Conservation (phyloP, 2,329 filamentous ascomycete species). For the Rutstroemia sp. region DNA sequence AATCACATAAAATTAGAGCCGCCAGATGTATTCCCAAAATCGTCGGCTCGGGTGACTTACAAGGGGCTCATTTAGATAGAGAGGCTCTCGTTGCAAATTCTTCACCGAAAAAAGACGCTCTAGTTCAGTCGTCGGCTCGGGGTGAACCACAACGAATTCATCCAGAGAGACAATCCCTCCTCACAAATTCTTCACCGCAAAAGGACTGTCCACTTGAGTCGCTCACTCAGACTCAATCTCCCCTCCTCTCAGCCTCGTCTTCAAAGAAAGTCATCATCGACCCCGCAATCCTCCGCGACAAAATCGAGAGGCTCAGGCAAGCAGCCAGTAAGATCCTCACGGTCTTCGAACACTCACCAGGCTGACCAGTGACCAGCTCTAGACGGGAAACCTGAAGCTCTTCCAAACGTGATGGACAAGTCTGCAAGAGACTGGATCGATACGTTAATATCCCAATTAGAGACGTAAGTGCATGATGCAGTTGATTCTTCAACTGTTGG, state of each 20-base stretch:
- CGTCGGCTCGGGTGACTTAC: neutral
- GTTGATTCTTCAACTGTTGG: too few relatives aligned
- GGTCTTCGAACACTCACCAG: neutral
- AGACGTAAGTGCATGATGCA: neutral
- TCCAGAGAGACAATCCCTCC: too few relatives aligned
- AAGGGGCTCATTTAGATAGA: too few relatives aligned
- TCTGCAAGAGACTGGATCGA: neutral
- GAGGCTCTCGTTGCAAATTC: too few relatives aligned
- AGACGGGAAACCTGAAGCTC: neutral
- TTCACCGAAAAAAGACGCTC: too few relatives aligned
- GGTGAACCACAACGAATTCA: neutral
- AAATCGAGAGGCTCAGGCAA: neutral
- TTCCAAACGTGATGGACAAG: too few relatives aligned
- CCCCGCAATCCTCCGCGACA: neutral
- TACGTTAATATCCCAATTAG: neutral
- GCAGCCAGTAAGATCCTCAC: neutral
- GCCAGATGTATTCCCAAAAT: too few relatives aligned
- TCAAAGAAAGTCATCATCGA: neutral
- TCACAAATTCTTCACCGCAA: too few relatives aligned
- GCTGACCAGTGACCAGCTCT: neutral
- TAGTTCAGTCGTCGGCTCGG: neutral
- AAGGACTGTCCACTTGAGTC: neutral
- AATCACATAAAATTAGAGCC: too few relatives aligned
- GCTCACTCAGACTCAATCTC: neutral
- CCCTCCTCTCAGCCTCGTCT: neutral